A percentile compares a stretch with the other conserved stretches of the same genome.
These are phyloP conservation scores for Globisporangium perplexum DNA, from an alignment of 352 stramenopile species.

Conservation along the genomic window DNA sequence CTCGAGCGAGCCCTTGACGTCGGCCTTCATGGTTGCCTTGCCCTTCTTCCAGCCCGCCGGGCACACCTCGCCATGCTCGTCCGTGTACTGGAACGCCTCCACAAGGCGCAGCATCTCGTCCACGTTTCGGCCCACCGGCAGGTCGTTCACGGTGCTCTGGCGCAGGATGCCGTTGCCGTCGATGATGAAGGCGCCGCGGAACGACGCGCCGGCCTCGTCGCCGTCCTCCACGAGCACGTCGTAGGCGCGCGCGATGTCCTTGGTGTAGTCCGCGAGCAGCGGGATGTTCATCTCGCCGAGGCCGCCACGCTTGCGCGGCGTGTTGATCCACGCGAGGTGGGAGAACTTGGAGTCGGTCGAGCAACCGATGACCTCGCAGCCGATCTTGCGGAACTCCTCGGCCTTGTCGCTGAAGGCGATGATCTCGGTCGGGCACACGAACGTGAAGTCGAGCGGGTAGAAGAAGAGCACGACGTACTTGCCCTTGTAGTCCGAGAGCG, in stretches of 20 bases:
- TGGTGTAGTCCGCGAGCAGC: slow-evolving; percentile 86
- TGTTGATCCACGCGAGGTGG: slow-evolving; percentile 89
- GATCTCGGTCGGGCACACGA: slow-evolving; percentile 91
- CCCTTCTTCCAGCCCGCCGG: slow-evolving; percentile 91
- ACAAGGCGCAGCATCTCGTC: slow-evolving; percentile 90
- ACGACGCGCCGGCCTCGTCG: slow-evolving; percentile 61
- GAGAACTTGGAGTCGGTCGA: slow-evolving; percentile 88
- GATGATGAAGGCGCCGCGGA: slow-evolving; percentile 91
- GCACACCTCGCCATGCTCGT: slow-evolving; percentile 89
- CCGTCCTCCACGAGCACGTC: slow-evolving; percentile 75
- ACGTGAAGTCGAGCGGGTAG: slow-evolving; percentile 91
- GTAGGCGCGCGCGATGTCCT: slow-evolving; percentile 80
- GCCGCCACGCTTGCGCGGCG: slow-evolving; percentile 84
- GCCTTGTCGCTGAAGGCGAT: slow-evolving; percentile 81
- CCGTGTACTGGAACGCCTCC: slow-evolving; percentile 90
- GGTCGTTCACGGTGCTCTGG: slow-evolving; percentile 89
- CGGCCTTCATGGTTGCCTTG: slow-evolving; percentile 79
- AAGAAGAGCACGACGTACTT: slow-evolving; percentile 93
- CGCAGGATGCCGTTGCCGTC: slow-evolving; percentile 74
- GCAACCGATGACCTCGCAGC: slow-evolving; percentile 65
- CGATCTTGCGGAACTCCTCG: slow-evolving; percentile 76
- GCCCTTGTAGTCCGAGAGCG: slow-evolving; percentile 81
- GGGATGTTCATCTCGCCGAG: slow-evolving; percentile 90
- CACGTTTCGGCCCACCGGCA: slow-evolving; percentile 85
- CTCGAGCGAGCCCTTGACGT: slow-evolving; percentile 68